Conservation (phyloP, 306 rosid species). For the Mimosa bimucronata region DNA sequence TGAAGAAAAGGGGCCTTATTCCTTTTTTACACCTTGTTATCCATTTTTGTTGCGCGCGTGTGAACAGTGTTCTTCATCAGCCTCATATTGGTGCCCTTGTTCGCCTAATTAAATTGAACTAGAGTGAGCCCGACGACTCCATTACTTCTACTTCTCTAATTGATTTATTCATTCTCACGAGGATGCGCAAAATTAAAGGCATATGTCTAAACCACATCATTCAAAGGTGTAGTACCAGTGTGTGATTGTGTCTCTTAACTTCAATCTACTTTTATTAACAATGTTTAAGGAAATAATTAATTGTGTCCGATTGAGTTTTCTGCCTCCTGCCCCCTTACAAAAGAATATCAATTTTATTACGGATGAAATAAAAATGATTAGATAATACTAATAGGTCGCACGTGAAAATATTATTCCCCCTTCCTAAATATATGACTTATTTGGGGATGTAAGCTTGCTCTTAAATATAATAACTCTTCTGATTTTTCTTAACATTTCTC, state of each 20-base stretch:
- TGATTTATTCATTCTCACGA: neutral
- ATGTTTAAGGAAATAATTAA: neutral
- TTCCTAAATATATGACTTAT: no score
- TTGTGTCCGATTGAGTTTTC: neutral
- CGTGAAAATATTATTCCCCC: no score
- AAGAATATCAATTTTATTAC: neutral
- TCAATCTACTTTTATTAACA: neutral
- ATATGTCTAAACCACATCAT: neutral
- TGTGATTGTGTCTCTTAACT: neutral
- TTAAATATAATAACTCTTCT: no score
- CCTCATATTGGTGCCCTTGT: constrained; percentile 19
- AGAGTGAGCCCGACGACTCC: constrained; percentile 40
- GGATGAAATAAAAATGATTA: neutral
- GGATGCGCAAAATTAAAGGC: neutral
- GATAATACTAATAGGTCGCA: neutral
- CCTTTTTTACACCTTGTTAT: neutral
- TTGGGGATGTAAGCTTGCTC: no score
- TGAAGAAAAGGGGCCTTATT: constrained; percentile 28
- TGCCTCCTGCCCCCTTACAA: neutral
- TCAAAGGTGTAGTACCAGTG: neutral
- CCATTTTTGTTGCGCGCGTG: constrained; percentile 44
- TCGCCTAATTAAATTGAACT: constrained; percentile 29
- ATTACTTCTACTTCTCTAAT: constrained; percentile 12
- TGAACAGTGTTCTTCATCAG: constrained; percentile 38
- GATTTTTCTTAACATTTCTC: no score